Percentiles rank a stretch among this genome's conserved stretches.
These are phyloP conservation scores for Arthrobotrys sinensis DNA, from an alignment of 2,329 filamentous ascomycete species.

Conservation along the genomic window DNA sequence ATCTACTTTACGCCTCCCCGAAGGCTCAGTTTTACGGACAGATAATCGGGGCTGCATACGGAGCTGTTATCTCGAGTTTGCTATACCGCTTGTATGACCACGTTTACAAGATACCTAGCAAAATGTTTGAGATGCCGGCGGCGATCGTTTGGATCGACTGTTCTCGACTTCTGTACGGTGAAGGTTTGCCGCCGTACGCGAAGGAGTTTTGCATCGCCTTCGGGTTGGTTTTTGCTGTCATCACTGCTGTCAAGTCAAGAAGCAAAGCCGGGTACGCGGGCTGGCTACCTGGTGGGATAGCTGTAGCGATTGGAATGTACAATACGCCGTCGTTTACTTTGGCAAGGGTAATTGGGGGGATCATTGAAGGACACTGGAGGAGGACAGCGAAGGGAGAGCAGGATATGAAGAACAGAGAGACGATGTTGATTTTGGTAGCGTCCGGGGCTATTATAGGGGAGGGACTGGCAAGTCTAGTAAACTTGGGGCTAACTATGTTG, in stretches of 20 bases:
- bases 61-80: conserved; percentile 86
- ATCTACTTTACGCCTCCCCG: conserved; percentile 90
- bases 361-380: conserved; percentile 84
- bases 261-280: conserved; percentile 66
- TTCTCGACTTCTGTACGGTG: conserved; percentile 89
- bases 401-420: conserved; percentile 71
- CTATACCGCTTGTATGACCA: conserved; percentile 92
- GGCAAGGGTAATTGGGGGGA: conserved; percentile 85
- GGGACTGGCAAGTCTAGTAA: conserved; percentile 91
- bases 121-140: conserved; percentile 92
- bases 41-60: conserved; percentile 87
- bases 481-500: conserved; percentile 83
- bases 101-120: conserved; percentile 89
- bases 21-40: conserved; percentile 98
- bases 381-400: conserved; percentile 69
- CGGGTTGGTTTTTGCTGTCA: conserved; percentile 79
- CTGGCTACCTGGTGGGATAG: conserved; percentile 88
- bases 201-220: conserved; percentile 82
- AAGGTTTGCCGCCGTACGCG: conserved; percentile 87
- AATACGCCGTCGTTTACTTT: conserved; percentile 97
- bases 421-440: conserved; percentile 89
- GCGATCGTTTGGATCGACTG: conserved; percentile 99
- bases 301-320: conserved; percentile 96
- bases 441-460: conserved; percentile 92
- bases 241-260: conserved; percentile 76